Conservation (phyloP, 192 early-diverging fungal species). For the Mortierella antarctica region DNA sequence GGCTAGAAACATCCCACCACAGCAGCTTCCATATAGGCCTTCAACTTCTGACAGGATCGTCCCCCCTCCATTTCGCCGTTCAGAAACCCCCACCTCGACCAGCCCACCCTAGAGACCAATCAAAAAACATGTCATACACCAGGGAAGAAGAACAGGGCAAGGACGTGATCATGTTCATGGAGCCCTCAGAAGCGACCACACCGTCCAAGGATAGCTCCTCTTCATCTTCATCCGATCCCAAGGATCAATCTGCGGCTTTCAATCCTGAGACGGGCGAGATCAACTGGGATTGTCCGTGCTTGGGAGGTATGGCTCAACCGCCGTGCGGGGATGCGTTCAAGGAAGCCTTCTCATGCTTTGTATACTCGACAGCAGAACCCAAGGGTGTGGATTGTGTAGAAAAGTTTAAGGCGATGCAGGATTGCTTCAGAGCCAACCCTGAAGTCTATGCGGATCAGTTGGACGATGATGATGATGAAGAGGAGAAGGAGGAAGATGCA, state of each 20-base stretch:
- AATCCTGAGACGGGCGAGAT: slow-evolving; percentile 89
- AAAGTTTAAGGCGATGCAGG: slow-evolving; percentile 93
- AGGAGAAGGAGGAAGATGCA: slow-evolving; percentile 56
- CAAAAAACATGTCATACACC: slow-evolving; percentile 39
- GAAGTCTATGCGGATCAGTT: slow-evolving; percentile 81
- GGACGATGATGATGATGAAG: slow-evolving; percentile 60
- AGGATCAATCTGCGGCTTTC: slow-evolving; percentile 69
- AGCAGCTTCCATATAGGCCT: too few species aligned
- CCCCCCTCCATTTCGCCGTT: not conserved
- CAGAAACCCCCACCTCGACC: not conserved
- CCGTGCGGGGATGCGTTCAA: slow-evolving; percentile 98
- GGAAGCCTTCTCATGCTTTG: slow-evolving; percentile 98
- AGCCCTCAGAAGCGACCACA: slow-evolving; percentile 37
- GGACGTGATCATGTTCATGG: slow-evolving; percentile 55
- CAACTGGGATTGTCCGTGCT: slow-evolving; percentile 97
- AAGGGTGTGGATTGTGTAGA: slow-evolving; percentile 98
- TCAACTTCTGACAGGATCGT: not conserved
- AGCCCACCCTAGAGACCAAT: not conserved
- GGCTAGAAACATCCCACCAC: too few species aligned
- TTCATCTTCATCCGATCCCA: slow-evolving; percentile 25
- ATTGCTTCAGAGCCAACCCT: slow-evolving; percentile 89
- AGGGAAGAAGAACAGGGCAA: slow-evolving; percentile 53
- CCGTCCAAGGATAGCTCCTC: slow-evolving; percentile 10
- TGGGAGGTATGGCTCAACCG: slow-evolving; percentile 94
- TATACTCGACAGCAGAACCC: slow-evolving; percentile 91